Evolutionary conservation across 768 basidiomycete species (phyloP).

Genomic region (Strobilomyces confusus): DNA sequence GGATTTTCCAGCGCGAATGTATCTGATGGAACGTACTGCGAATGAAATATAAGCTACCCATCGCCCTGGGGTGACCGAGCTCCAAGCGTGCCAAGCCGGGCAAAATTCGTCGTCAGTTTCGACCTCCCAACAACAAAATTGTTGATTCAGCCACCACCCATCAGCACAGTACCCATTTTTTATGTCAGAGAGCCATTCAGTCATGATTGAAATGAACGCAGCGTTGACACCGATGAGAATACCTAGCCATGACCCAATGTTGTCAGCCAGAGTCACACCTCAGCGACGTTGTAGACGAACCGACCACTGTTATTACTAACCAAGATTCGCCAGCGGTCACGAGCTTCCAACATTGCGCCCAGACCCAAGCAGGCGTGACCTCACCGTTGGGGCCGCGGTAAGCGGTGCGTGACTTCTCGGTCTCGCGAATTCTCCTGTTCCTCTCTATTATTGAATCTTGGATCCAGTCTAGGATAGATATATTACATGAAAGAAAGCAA

Average conservation of each 20-base stretch:
- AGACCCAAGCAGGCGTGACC: conserved; percentile 53
- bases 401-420: conserved; percentile 37
- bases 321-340: conserved; percentile 80
- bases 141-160: conserved; percentile 98
- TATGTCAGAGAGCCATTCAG: conserved; percentile 96
- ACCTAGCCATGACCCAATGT: conserved; percentile 42
- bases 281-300: conserved; percentile 45
- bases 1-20: neutral
- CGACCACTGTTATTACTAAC: conserved; percentile 88
- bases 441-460: conserved; percentile 91
- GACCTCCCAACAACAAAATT: conserved; percentile 98
- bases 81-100: conserved; percentile 92
- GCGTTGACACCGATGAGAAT: conserved; percentile 89
- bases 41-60: conserved; percentile 88
- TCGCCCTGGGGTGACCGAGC: conserved; percentile 59
- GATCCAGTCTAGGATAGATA: conserved; percentile 75
- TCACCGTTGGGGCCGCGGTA: conserved; percentile 48
- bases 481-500: conserved; percentile 10
- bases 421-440: conserved; percentile 65
- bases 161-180: conserved; percentile 97
- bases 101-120: conserved; percentile 80
- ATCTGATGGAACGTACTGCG: conserved; percentile 57
- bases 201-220: conserved; percentile 92
- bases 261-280: conserved; percentile 3
- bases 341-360: conserved; percentile 55